These are phyloP conservation scores for Exidia glandulosa DNA, from an alignment of 768 basidiomycete species.

Conservation along the genomic window DNA sequence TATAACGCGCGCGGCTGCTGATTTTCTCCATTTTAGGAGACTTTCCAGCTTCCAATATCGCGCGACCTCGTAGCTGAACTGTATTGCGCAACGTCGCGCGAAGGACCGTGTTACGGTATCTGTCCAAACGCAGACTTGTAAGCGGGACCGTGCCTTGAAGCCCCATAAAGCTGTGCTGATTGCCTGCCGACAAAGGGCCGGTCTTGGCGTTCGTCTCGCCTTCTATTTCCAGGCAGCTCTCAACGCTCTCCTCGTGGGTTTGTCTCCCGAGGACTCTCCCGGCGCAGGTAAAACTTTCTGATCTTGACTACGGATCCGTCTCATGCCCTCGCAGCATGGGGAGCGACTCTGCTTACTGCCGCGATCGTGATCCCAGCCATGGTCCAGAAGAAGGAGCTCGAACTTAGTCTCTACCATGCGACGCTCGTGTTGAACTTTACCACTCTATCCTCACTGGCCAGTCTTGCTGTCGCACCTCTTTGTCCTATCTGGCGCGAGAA, in stretches of 20 bases:
- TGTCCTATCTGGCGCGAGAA: slow-evolving; percentile 5
- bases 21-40: neutral
- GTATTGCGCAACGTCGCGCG: neutral
- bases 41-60: neutral
- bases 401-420: slow-evolving; percentile 6
- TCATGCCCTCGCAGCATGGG: neutral
- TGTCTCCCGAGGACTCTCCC: neutral
- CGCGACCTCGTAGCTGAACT: neutral
- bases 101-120: neutral
- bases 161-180: neutral
- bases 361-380: slow-evolving; percentile 6
- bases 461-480: slow-evolving; percentile 7
- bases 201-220: neutral
- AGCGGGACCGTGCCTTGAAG: neutral
- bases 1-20: neutral
- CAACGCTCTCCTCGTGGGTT: neutral
- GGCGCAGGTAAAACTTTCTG: neutral
- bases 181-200: neutral
- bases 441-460: slow-evolving; percentile 4
- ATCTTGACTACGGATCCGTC: neutral
- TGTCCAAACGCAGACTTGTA: neutral
- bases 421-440: slow-evolving; percentile 8
- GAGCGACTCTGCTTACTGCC: slow-evolving; percentile 5
- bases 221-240: neutral
- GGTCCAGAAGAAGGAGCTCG: slow-evolving; percentile 3